Base-by-base conservation (phyloP, 140 eudicot genomes). In the Anethum foeniculum region DNA sequence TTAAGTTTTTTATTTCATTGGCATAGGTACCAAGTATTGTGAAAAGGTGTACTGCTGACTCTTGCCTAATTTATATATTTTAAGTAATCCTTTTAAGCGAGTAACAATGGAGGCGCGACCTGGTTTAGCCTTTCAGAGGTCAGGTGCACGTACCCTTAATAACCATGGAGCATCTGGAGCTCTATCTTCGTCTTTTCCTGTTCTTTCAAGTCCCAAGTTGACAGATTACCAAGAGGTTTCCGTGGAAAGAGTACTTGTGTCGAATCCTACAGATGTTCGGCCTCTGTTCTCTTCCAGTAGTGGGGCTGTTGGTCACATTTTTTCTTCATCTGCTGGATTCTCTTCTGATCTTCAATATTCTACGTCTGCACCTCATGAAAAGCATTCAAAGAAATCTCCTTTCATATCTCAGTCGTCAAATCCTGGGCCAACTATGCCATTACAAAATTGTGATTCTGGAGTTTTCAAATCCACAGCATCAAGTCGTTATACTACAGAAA, bases 61-160 rank as follows among this genome's bases (percentile, higher is more conserved):
- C 77, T 30, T 27, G 81, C 72, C 81, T 64, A 75, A 48, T 47
- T 7, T 75, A 60, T 67, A 64, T 76, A 67, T 60, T 36, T 67
- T 34, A 60, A 79, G 46, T 38, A 44, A 47, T 76, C 67, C 23
- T 68, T 78, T 49, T 30, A 39, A 19, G 23, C 67, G 68, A 68
- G 80, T 47, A 51, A 81, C 75, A 75, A 93, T 93, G 98, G 98
- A 93, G 68, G 97, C 96, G 78, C 93, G 86, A n/a, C 87, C 90
- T 44, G 82, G 89, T 75, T 79, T 91, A 81, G 84, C 92, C 56
- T 83, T 91, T 80, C 98, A 87, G 76, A 86, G 92, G 78, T 62
- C 91, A 54, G 86, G 91, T 82, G 87, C 84, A 58, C 58, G 89
- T 46, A 93, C 81, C 58, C 85, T 86, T 75, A 81, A 79, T 75